Conservation (phyloP, 768 basidiomycete species). For the Phanerochaete sordida region DNA sequence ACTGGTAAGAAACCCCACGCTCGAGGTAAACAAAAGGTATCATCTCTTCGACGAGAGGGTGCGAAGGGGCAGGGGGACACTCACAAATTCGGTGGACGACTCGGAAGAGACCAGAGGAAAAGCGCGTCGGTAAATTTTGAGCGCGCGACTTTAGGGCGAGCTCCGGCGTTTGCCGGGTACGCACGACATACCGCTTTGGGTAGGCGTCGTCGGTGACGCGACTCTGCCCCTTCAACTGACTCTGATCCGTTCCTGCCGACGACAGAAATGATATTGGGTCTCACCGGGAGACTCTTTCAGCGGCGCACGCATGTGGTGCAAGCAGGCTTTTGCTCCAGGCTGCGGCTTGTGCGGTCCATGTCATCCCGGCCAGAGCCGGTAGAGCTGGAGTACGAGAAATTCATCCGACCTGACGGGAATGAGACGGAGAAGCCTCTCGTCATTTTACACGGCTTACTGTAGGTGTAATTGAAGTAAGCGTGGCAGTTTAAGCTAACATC, state of each 20-base stretch:
- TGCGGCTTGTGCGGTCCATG: too few relatives aligned
- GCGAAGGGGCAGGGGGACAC: not conserved
- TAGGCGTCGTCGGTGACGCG: constrained; percentile 12
- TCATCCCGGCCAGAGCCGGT: constrained; percentile 10
- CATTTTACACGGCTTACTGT: constrained; percentile 36
- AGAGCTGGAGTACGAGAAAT: constrained; percentile 25
- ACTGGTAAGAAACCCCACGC: constrained; percentile 52
- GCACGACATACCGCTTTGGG: constrained; percentile 1
- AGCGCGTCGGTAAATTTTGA: constrained; percentile 10
- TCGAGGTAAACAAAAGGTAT: constrained; percentile 44
- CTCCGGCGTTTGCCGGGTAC: constrained; percentile 6
- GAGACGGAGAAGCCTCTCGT: constrained; percentile 26
- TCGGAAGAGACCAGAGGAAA: not conserved
- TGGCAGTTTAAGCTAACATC: too few relatives aligned
- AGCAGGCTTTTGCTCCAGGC: constrained; percentile 12
- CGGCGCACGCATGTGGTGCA: too few relatives aligned
- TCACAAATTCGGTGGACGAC: constrained; percentile 18
- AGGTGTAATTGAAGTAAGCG: too few relatives aligned
- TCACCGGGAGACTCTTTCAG: not conserved
- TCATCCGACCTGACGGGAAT: constrained; percentile 21
- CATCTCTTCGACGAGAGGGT: constrained; percentile 51
- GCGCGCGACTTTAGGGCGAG: constrained; percentile 14
- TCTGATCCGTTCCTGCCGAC: not conserved
- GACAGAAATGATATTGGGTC: not conserved
- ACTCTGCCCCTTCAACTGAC: not conserved